phyloP scores from a whole-genome alignment of 1,139 yeast species.

The Yamadazyma mexicana region DNA sequence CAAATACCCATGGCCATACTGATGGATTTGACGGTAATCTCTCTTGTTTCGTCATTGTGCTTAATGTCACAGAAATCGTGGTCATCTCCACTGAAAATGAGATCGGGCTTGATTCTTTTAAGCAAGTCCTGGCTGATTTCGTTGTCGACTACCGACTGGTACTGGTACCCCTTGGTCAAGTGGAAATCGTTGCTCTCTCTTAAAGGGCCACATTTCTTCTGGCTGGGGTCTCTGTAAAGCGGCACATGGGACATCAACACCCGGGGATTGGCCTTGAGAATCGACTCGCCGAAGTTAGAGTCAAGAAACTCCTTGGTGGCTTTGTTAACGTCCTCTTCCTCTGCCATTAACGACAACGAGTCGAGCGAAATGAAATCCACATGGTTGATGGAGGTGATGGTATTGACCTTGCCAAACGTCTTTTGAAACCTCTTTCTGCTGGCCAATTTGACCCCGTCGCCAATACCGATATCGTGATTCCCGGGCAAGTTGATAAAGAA shows the following conservation, averaged over 20 bases:
- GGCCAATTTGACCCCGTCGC: conserved; percentile 41
- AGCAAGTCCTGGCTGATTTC: conserved; percentile 30
- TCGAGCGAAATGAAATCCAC: conserved; percentile 51
- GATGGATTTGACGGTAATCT: conserved; percentile 55
- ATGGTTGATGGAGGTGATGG: conserved; percentile 25
- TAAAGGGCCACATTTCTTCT: conserved; percentile 41
- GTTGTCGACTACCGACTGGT: conserved; percentile 43
- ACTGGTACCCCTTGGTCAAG: conserved; percentile 47
- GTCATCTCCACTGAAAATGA: conserved; percentile 52
- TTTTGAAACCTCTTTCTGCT: conserved; percentile 39
- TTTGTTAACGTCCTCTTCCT: conserved; percentile 23
- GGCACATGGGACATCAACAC: conserved; percentile 53
- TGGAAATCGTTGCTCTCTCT: conserved; percentile 37
- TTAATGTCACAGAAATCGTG: conserved; percentile 55
- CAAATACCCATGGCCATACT: conserved; percentile 63
- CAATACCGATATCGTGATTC: conserved; percentile 60
- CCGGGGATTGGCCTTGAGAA: conserved; percentile 25
- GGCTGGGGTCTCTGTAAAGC: conserved; percentile 36
- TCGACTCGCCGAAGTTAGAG: conserved; percentile 8
- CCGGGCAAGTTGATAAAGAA: conserved; percentile 47
- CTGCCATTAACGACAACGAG: conserved; percentile 43
- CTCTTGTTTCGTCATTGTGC: conserved; percentile 35
- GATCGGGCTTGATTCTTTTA: conserved; percentile 35
- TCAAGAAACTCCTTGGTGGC: conserved; percentile 34
- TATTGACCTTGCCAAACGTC: conserved; percentile 45